These are phyloP conservation scores for Mucor irregularis DNA, from an alignment of 371 early-diverging fungal genomes.

Conservation along the genomic window DNA sequence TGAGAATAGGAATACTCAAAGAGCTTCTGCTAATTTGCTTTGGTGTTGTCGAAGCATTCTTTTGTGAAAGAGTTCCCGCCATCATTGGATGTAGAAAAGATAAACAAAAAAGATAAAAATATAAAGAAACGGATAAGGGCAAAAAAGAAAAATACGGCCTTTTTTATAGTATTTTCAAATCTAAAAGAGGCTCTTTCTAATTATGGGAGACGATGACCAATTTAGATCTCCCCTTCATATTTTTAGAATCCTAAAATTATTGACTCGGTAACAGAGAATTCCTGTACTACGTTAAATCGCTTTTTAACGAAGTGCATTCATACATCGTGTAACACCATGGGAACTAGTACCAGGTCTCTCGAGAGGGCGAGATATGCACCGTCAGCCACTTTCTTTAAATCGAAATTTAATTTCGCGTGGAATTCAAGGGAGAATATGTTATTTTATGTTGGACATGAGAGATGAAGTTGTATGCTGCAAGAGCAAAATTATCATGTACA, in stretches of 20 bases:
- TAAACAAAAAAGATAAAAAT: neutral
- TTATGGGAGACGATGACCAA: slow-evolving; percentile 3
- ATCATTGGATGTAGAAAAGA: slow-evolving; percentile 4
- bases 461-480: no score
- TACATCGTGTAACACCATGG: no score
- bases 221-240: slow-evolving; percentile 22
- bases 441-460: no score
- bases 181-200: slow-evolving; percentile 5
- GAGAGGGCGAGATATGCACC: no score
- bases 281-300: no score
- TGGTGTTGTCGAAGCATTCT: neutral
- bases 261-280: neutral
- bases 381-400: no score
- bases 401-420: no score
- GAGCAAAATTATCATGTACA: no score
- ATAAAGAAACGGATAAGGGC: slow-evolving; percentile 1
- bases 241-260: slow-evolving; percentile 10
- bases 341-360: no score
- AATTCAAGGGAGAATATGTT: no score
- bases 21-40: slow-evolving; percentile 3
- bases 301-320: no score
- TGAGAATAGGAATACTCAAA: slow-evolving; percentile 10
- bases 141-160: neutral
- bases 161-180: slow-evolving; percentile 7
- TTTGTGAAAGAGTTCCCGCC: slow-evolving; percentile 7